phyloP scores from a whole-genome alignment of 1,284 basidiomycete genomes.

The Tilletia walkeri region DNA sequence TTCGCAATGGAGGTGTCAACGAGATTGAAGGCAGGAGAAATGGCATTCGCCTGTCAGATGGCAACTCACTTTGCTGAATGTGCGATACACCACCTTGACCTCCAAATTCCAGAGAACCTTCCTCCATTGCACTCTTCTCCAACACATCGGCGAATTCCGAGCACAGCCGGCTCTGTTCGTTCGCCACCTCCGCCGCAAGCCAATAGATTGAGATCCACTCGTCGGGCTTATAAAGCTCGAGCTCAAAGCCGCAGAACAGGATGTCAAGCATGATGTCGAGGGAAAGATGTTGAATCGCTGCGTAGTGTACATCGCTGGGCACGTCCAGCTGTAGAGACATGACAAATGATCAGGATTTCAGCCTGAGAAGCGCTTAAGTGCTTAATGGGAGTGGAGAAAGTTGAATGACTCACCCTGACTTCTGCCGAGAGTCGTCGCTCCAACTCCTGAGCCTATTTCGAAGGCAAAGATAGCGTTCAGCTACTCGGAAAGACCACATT shows the following conservation, averaged over 20 bases:
- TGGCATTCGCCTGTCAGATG: background rate
- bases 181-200: constrained; percentile 58
- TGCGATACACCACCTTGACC: background rate
- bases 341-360: background rate
- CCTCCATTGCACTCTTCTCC: background rate
- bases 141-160: constrained; percentile 8
- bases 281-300: constrained; percentile 65
- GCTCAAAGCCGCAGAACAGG: constrained; percentile 71
- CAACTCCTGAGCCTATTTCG: constrained; percentile 3
- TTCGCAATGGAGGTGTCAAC: background rate
- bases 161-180: constrained; percentile 14
- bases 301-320: constrained; percentile 37
- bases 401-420: background rate
- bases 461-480: background rate
- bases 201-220: constrained; percentile 74
- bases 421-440: background rate
- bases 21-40: background rate
- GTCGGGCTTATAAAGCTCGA: constrained; percentile 68
- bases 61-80: background rate
- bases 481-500: background rate
- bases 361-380: background rate
- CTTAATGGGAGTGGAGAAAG: background rate
- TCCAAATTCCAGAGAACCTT: background rate
- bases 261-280: constrained; percentile 68
- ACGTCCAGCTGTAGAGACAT: constrained; percentile 18